Evolutionary conservation across 2,329 filamentous ascomycete species (phyloP), one percentile per base, ranked within the genome.

Genomic region (Truncatella angustata): DNA sequence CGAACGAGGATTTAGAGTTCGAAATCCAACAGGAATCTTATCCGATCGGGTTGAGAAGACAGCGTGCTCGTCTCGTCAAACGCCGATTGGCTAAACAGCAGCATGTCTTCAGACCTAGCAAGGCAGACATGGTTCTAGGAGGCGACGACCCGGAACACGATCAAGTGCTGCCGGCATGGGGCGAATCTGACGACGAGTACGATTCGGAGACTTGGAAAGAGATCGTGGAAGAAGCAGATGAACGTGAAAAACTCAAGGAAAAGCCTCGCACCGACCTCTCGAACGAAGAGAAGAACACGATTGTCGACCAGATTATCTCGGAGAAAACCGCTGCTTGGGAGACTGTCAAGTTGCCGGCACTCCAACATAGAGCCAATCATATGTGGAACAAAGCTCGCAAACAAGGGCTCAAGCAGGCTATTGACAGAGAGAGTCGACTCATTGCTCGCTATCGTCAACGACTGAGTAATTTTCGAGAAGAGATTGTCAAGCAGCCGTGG

Each of bases 151-250:
- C 63, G 5, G 63, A 62, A 21, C 58, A 65, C 45, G 72, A 79
- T 45, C 66, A 77, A 20, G 58, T 73, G 9, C 66, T 80, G 5
- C 79, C 81, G 16, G 20, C 72, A 0, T 81, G 78, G 60, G 81
- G 81, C 4, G 80, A 86, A 3, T 86, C 82, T 3, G 66, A 73
- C 44, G 66, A 77, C 7, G 75, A 76, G 26, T 81, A 78, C 55
- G 85, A 88, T 58, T 73, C 78, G 10, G 76, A 81, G 32, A 86
- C 81, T 0, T 79, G 77, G 72, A 70, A 69, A 39, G 86, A 89
- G 60, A 86, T 88, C 9, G 76, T 85, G 42, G 70, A 79, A 26
- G 83, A 86, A 54, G 68, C 71, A 36, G 69, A 72, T 49, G 70
- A 73, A 46, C 56, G 59, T 53, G 54, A 62, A 48, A 21, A 57